Base-by-base conservation (phyloP, 2,329 filamentous ascomycete genomes). In the Chaetomiaceae sp. region DNA sequence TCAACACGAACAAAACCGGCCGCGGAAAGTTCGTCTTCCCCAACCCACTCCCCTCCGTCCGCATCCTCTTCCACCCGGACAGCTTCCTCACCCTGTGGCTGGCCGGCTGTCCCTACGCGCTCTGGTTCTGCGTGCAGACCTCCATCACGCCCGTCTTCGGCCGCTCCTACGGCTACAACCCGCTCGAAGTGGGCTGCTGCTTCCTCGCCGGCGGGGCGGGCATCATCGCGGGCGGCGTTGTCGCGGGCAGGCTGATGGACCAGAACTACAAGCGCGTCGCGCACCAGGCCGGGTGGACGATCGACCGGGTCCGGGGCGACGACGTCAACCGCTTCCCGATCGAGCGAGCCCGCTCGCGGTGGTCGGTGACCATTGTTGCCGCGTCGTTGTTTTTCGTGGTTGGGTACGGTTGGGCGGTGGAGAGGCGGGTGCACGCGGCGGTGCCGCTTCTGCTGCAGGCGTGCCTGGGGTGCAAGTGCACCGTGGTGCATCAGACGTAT, bases 51-150 rank as follows among this genome's bases (percentile, higher is more conserved):
- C 46, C 34, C 2, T 40, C 46, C 6, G 16, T 40, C 16, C 45
- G 45, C 34, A 48, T 48, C 18, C 34, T 48, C 23, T 48, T 48
- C 34, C 20, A 40, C 13, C 45, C 45, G 6, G 45, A 48, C 36
- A 37, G 21, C 3, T 48, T 48, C 27, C 34, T 48, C 16, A 20
- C 34, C 25, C 45, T 48, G 5, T 48, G 45, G 45, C 45, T 48
- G 10, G 45, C 45, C 5, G 45, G 45, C 33, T 48, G 45, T 16
- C 45, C 45, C 25, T 48, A 48, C 23, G 44, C 23, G 5, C 25
- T 48, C 21, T 48, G 45, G 45, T 48, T 48, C 23, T 48, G 45
- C 36, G 45, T 48, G 2, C 45, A 48, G n/a, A 40, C 45, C 23
- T 48, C 34, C n/a, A 48, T 40, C 16, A 48, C 45, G 36, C 34